Percentiles rank a stretch among this genome's conserved stretches.
These are phyloP conservation scores for Geotrichum fermentans DNA, from an alignment of 1,139 yeast species.

Conservation along the genomic window DNA sequence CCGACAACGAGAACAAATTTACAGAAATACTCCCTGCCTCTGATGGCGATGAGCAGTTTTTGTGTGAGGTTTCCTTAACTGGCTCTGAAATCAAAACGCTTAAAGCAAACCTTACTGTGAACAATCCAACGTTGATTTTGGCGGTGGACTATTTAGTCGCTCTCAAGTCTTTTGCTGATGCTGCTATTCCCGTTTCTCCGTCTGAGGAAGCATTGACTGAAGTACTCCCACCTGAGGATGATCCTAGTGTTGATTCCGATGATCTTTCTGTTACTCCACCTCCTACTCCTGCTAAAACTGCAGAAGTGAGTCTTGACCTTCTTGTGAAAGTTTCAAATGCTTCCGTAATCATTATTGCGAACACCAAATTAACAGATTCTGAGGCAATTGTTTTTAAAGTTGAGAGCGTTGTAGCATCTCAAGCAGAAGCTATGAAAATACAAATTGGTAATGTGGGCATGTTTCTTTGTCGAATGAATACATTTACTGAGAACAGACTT, in stretches of 20 bases:
- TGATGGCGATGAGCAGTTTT: constrained; percentile 63
- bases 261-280: constrained; percentile 1
- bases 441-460: constrained; percentile 78
- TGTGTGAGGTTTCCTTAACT: constrained; percentile 43
- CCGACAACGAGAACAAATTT: constrained; percentile 60
- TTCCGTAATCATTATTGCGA: constrained; percentile 73
- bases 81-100: constrained; percentile 24
- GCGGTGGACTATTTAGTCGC: constrained; percentile 85
- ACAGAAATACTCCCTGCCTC: constrained; percentile 74
- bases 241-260: constrained; percentile 20
- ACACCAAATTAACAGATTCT: constrained; percentile 61
- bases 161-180: constrained; percentile 56
- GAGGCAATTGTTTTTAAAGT: constrained; percentile 89
- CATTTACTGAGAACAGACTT: constrained; percentile 53
- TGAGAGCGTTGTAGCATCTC: constrained; percentile 69
- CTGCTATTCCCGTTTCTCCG: constrained; percentile 36
- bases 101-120: constrained; percentile 59
- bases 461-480: constrained; percentile 74
- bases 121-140: constrained; percentile 71
- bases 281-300: neutral
- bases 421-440: constrained; percentile 61
- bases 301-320: constrained; percentile 40
- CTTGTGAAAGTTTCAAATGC: constrained; percentile 71
- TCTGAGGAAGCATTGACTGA: constrained; percentile 21
- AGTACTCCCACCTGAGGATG: constrained; percentile 10